Conservation (phyloP, 805 yeast genomes). For the Metschnikowia aberdeeniae region DNA sequence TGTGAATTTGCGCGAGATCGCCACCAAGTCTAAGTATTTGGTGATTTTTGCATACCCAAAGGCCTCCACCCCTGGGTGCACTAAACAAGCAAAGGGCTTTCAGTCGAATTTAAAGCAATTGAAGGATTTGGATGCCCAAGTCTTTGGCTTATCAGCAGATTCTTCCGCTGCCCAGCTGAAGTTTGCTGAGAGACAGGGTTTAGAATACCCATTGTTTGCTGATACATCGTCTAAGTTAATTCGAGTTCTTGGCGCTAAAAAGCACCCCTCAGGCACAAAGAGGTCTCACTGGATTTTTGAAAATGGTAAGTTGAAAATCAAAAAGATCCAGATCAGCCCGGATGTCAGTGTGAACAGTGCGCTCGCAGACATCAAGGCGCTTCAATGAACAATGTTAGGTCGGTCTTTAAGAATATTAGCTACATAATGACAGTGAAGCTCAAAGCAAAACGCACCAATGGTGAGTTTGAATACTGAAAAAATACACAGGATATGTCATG, state of each 20-base stretch:
- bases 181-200: slow-evolving; percentile 67
- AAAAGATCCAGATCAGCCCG: slow-evolving; percentile 50
- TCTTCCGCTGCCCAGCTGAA: slow-evolving; percentile 70
- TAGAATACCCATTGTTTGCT: slow-evolving; percentile 69
- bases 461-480: too few relatives aligned
- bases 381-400: background rate
- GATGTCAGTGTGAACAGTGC: slow-evolving; percentile 55
- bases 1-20: slow-evolving; percentile 30
- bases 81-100: slow-evolving; percentile 89
- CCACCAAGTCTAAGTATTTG: slow-evolving; percentile 30
- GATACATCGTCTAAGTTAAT: slow-evolving; percentile 73
- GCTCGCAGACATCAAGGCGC: slow-evolving; percentile 35
- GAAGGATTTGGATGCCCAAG: slow-evolving; percentile 46
- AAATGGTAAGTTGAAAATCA: slow-evolving; percentile 63
- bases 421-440: background rate
- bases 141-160: slow-evolving; percentile 84
- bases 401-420: background rate
- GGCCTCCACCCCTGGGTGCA: slow-evolving; percentile 96
- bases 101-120: slow-evolving; percentile 60
- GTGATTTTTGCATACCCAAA: slow-evolving; percentile 71
- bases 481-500: too few relatives aligned
- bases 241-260: slow-evolving; percentile 76
- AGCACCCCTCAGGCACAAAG: slow-evolving; percentile 67
- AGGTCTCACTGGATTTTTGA: slow-evolving; percentile 92
- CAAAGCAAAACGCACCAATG: background rate